Evolutionary conservation across 352 stramenopile genomes (phyloP), one percentile per base, ranked within the genome.

Genomic region (Pythium brassicae): DNA sequence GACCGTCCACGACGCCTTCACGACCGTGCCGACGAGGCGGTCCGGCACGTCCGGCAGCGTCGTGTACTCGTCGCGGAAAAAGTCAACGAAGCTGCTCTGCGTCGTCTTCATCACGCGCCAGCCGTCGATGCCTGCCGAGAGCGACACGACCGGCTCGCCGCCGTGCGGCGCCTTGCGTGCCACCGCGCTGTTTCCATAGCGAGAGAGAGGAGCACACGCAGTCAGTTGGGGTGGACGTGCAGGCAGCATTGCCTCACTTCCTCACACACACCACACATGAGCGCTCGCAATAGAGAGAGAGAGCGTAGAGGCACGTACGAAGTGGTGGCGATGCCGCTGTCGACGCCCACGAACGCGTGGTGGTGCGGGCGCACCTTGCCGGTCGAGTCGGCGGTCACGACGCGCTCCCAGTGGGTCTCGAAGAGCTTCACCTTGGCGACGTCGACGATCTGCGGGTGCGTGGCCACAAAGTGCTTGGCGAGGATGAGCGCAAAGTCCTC

Each of bases 91-190:
- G 54, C 78, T 74, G 66, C 78, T 91, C 74, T 96, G 86, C 45
- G 87, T 89, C 35, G 87, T 96, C 75, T 96, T 96, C 57, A 96
- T 83, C 53, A 95, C 78, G 48, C 82, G 87, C 53, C 94, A 76
- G 20, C 71, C 76, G 45, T 80, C 67, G 12, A 91, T 64, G 29
- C 80, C 80, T 22, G 77, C 75, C 45, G 78, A 65, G 40, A 91
- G 61, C 29, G 72, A 79, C 56, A 91, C 55, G 35, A 71, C 45
- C 1, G 68, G 63, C 29, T 66, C 61, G 15, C 67, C 66, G 12
- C 64, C 49, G 50, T 63, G 48, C 11, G 59, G 53, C 19, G 71
- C 59, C 63, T 87, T 89, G 65, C 68, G 68, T 5, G 69, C 75
- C 46, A 83, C 65, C 15, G 85, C 77, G 55, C 74, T 86, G 52